Percentiles rank a stretch among this genome's conserved stretches.
These are phyloP conservation scores for Tulasnella sp. DNA, from an alignment of 768 basidiomycete genomes.

Conservation along the genomic window DNA sequence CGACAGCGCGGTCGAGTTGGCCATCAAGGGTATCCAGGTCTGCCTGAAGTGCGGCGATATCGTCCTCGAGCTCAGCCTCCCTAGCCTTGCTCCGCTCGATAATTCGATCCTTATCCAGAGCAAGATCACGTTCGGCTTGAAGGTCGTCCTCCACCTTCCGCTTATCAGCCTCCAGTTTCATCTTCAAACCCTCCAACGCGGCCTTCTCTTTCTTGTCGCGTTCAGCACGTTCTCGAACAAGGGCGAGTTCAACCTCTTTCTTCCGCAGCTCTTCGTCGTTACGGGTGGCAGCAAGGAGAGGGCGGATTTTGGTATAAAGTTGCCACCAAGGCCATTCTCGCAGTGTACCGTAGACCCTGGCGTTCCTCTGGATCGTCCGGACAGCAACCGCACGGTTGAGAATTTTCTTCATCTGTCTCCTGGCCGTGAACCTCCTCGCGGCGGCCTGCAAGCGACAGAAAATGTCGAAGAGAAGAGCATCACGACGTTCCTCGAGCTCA, in stretches of 20 bases:
- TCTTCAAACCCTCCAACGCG: conserved; percentile 65
- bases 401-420: conserved; percentile 88
- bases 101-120: conserved; percentile 69
- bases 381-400: conserved; percentile 85
- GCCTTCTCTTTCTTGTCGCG: conserved; percentile 73
- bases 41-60: conserved; percentile 60
- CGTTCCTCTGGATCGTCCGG: conserved; percentile 87
- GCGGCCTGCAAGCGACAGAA: conserved; percentile 82
- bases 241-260: conserved; percentile 71
- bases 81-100: conserved; percentile 74
- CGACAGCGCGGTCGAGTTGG: conserved; percentile 69
- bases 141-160: conserved; percentile 67
- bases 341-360: conserved; percentile 77
- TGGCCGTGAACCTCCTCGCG: conserved; percentile 71
- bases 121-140: conserved; percentile 66
- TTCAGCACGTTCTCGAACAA: conserved; percentile 75
- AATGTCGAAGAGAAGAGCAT: conserved; percentile 74
- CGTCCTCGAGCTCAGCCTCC: conserved; percentile 79
- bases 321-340: conserved; percentile 99
- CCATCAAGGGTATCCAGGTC: conserved; percentile 78
- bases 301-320: conserved; percentile 91
- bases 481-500: conserved; percentile 86
- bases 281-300: conserved; percentile 80
- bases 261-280: conserved; percentile 82
- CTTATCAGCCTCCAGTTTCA: conserved; percentile 75